Base-by-base conservation (phyloP, 345 rosid genomes). In the Eutrema heterophyllum region DNA sequence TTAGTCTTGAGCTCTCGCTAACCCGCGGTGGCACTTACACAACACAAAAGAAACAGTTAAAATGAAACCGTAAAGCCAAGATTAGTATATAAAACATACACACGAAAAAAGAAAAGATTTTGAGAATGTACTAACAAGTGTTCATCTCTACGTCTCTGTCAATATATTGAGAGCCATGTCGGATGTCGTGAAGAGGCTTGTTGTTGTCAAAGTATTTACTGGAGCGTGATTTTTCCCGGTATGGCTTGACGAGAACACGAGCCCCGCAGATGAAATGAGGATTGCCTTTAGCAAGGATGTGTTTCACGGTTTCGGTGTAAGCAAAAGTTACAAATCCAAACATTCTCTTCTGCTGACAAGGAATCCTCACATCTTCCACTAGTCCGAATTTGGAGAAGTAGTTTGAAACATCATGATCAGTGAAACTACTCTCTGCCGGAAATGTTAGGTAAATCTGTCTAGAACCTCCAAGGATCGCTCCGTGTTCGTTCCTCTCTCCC, bases 201-300 rank as follows among this genome's bases (percentile, higher is more conserved):
- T 90, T 92, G 1, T 53, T 9, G 65, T 71, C 60, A 64, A 74
- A 81, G 88, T 95, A 85, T 70, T 89, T 89, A 59, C 80, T 49
- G 18, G 85, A 82, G 75, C 85, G 91, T 18, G 93, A 84, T 75
- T 88, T 94, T 68, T 94, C 98, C 80, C 90, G 74, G 68, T 94
- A 94, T 21, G 97, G 98, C 76, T 91, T 94, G 81, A 94, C 98
- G 14, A 94, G 88, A 45, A 94, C 98, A 41, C 97, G 95, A 38
- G 98, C 88, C 24, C 84, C 88, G 2, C 95, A 91, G 0, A 94
- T 88, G 40, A 83, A 90, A 83, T 94, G 98, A 52, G 98, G 98
- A 77, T 92, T 94, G 41, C 97, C 96, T 78, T 91, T 87, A 7
- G 88, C 84, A 71, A 91, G 81, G 75, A 90, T 81, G 72, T 73